phyloP scores from a whole-genome alignment of 108 stramenopile species.

The Epithemia pelagica region DNA sequence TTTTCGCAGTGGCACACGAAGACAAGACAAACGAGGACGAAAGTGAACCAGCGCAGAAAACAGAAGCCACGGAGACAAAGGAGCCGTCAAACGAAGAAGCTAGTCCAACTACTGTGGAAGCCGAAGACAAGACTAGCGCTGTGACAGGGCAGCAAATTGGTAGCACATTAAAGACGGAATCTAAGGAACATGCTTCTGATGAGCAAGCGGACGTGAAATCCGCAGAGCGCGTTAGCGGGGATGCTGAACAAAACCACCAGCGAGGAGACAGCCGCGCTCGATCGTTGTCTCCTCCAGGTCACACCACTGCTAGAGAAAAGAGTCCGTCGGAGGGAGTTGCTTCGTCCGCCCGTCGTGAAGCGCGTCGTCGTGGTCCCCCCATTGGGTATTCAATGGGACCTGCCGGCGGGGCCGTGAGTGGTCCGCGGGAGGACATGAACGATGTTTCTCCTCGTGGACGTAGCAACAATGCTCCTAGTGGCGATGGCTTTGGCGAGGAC shows the following conservation, averaged over 20 bases:
- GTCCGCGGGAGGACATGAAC: neutral
- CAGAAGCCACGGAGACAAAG: conserved; percentile 8
- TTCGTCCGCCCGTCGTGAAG: neutral
- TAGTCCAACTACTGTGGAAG: conserved; percentile 1
- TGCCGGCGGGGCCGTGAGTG: conserved; percentile 37
- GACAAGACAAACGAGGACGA: conserved; percentile 24
- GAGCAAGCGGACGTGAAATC: conserved; percentile 1
- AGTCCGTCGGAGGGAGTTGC: neutral
- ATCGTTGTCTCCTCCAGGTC: neutral
- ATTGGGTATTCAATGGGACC: conserved; percentile 78
- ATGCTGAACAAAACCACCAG: neutral
- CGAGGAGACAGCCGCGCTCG: conserved; percentile 5
- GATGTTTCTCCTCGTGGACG: neutral
- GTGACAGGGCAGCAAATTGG: conserved; percentile 5
- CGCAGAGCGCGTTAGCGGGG: neutral
- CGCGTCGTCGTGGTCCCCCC: conserved; percentile 62
- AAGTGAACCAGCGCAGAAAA: conserved; percentile 2
- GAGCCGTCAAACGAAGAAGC: conserved; percentile 10
- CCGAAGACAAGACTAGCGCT: conserved; percentile 10
- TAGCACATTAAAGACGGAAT: neutral
- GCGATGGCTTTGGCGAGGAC: conserved; percentile 1
- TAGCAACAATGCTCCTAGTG: conserved; percentile 2
- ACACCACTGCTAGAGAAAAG: conserved; percentile 1
- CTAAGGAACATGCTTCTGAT: conserved; percentile 7
- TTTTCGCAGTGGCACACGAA: conserved; percentile 64